phyloP scores from a whole-genome alignment of 305 asterid genomes.

The Fraxinus nigra region DNA sequence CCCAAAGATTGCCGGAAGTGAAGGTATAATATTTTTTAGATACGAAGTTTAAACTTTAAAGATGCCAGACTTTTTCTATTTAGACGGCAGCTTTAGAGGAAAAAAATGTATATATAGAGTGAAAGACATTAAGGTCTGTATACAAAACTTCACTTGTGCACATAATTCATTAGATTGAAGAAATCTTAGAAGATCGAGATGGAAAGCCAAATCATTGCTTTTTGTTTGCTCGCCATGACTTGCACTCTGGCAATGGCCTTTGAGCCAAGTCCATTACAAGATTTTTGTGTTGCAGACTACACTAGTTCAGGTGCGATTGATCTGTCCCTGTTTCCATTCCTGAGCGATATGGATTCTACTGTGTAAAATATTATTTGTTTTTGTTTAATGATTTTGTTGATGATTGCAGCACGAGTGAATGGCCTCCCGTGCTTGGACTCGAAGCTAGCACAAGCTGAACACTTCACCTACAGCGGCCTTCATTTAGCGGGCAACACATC shows the following conservation, averaged over 20 bases:
- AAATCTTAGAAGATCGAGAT: not conserved
- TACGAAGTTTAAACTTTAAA: not conserved
- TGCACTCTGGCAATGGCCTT: constrained; percentile 8
- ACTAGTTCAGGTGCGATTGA: not conserved
- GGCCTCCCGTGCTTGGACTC: constrained; percentile 23
- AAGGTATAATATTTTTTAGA: not conserved
- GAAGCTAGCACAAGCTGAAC: constrained; percentile 8
- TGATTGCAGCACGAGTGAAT: constrained; percentile 19
- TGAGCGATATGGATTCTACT: not conserved
- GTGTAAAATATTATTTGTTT: not conserved
- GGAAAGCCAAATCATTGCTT: not conserved
- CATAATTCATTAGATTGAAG: not conserved
- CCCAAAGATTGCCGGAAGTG: not conserved
- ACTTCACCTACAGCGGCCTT: constrained; percentile 24
- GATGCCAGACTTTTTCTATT: not conserved
- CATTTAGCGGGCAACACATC: constrained; percentile 25
- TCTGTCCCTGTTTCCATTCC: not conserved
- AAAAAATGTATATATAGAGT: not conserved
- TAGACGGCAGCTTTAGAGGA: constrained; percentile 6
- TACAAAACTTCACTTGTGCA: not conserved
- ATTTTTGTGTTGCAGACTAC: constrained; percentile 14
- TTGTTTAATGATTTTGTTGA: not conserved
- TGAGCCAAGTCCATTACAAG: constrained; percentile 8
- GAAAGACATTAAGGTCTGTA: not conserved
- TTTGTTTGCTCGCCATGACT: constrained; percentile 4